Percentiles rank a stretch among this genome's conserved stretches.
These are phyloP conservation scores for Leccinum longicurvipes DNA, from an alignment of 768 basidiomycete genomes.

Conservation along the genomic window DNA sequence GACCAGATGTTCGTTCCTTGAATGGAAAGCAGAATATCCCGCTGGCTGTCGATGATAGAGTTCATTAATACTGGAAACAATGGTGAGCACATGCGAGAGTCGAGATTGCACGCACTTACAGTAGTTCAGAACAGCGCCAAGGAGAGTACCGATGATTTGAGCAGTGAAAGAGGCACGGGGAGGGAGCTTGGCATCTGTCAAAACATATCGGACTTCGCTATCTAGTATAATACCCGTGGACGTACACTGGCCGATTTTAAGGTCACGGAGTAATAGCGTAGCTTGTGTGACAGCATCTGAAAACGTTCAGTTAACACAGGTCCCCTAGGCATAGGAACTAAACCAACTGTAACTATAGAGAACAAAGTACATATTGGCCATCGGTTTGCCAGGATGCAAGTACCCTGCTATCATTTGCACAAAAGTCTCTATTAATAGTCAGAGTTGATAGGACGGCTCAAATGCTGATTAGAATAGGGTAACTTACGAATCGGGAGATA, in stretches of 20 bases:
- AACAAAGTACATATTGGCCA: slow-evolving; percentile 43
- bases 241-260: slow-evolving; percentile 41
- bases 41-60: slow-evolving; percentile 49
- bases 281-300: slow-evolving; percentile 53
- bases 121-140: slow-evolving; percentile 49
- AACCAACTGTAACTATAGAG: slow-evolving; percentile 46
- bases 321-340: background rate
- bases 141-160: slow-evolving; percentile 53
- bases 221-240: background rate
- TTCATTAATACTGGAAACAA: slow-evolving; percentile 54
- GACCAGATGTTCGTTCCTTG: slow-evolving; percentile 48
- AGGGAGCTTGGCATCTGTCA: slow-evolving; percentile 48
- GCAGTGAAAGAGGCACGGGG: slow-evolving; percentile 62
- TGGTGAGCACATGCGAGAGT: background rate
- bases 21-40: slow-evolving; percentile 47
- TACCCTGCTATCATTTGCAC: slow-evolving; percentile 38
- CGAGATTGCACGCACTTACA: slow-evolving; percentile 22
- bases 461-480: background rate
- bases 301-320: slow-evolving; percentile 19
- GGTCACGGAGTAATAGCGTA: slow-evolving; percentile 49
- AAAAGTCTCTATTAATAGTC: slow-evolving; percentile 18
- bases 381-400: slow-evolving; percentile 35
- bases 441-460: background rate
- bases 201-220: slow-evolving; percentile 36
- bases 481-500: slow-evolving; percentile 18